These are phyloP conservation scores for Barnettozyma populi DNA, from an alignment of 805 yeast species.

Conservation along the genomic window DNA sequence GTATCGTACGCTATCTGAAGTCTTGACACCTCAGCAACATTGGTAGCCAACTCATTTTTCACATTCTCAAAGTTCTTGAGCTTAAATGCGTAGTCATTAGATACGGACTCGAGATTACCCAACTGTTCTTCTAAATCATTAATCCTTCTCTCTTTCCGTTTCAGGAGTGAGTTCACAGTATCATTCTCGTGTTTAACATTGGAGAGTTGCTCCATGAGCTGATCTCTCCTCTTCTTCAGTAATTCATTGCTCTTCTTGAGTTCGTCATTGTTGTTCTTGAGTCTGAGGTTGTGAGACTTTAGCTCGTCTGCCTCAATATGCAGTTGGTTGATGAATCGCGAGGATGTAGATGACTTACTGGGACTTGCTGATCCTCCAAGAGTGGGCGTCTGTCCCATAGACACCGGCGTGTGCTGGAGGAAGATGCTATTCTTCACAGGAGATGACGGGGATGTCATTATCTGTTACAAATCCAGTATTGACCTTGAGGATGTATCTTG, in stretches of 20 bases:
- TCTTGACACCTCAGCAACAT: constrained; percentile 49
- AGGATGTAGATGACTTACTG: constrained; percentile 10
- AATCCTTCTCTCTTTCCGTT: constrained; percentile 65
- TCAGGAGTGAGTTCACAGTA: constrained; percentile 60
- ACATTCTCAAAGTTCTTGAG: constrained; percentile 46
- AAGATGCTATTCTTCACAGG: neutral
- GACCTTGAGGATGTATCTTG: neutral
- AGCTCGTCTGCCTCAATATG: constrained; percentile 49
- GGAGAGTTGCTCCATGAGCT: constrained; percentile 57
- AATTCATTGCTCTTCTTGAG: constrained; percentile 49
- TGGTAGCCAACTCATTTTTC: constrained; percentile 41
- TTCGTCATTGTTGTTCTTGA: constrained; percentile 43
- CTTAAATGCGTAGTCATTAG: constrained; percentile 45
- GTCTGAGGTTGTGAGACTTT: constrained; percentile 33
- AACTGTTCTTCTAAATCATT: constrained; percentile 58
- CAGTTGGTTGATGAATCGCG: constrained; percentile 37
- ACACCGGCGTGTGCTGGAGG: neutral
- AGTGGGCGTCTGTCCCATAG: neutral
- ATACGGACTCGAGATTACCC: constrained; percentile 39
- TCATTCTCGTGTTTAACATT: constrained; percentile 75
- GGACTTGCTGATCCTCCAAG: constrained; percentile 3
- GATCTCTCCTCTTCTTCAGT: constrained; percentile 43
- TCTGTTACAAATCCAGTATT: neutral
- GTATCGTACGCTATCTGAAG: constrained; percentile 56
- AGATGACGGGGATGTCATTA: neutral